Conservation (phyloP, 2,329 filamentous ascomycete species). For the Colletotrichum liaoningense region DNA sequence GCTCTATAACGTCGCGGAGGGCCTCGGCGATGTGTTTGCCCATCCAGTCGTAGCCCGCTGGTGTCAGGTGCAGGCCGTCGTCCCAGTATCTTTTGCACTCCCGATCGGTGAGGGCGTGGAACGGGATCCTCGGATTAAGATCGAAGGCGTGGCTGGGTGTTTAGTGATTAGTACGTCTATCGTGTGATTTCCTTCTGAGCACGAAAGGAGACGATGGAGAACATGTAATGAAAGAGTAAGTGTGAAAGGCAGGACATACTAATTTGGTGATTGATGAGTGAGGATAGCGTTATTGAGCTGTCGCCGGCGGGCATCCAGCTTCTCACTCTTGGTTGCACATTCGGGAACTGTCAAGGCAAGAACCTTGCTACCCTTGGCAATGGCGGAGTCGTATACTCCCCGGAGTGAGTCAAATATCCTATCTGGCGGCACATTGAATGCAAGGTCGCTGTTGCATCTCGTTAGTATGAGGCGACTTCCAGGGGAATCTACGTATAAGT, state of each 20-base stretch:
- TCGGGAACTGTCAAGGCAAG: slow-evolving; percentile 74
- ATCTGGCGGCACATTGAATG: slow-evolving; percentile 47
- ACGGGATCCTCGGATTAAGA: slow-evolving; percentile 65
- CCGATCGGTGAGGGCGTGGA: slow-evolving; percentile 57
- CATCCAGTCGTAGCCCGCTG: slow-evolving; percentile 71
- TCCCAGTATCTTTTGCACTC: slow-evolving; percentile 67
- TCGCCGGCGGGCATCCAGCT: slow-evolving; percentile 49
- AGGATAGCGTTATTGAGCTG: slow-evolving; percentile 66
- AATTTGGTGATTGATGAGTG: slow-evolving; percentile 58
- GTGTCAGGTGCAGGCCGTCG: slow-evolving; percentile 69
- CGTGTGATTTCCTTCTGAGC: too few relatives aligned
- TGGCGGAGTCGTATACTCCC: slow-evolving; percentile 60
- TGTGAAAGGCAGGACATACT: slow-evolving; percentile 54
- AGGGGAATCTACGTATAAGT: not conserved
- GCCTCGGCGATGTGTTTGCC: slow-evolving; percentile 66
- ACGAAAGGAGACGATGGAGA: not conserved
- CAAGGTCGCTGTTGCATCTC: slow-evolving; percentile 59
- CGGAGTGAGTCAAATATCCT: slow-evolving; percentile 62
- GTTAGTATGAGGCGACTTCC: not conserved
- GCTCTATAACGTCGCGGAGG: slow-evolving; percentile 56
- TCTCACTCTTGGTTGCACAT: slow-evolving; percentile 45
- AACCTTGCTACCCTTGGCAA: slow-evolving; percentile 63
- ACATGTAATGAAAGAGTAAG: not conserved
- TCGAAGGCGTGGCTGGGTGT: slow-evolving; percentile 65
- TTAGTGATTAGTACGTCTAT: not conserved